Base-by-base conservation (phyloP, 495 filamentous ascomycete species). In the Thozetella sp. region DNA sequence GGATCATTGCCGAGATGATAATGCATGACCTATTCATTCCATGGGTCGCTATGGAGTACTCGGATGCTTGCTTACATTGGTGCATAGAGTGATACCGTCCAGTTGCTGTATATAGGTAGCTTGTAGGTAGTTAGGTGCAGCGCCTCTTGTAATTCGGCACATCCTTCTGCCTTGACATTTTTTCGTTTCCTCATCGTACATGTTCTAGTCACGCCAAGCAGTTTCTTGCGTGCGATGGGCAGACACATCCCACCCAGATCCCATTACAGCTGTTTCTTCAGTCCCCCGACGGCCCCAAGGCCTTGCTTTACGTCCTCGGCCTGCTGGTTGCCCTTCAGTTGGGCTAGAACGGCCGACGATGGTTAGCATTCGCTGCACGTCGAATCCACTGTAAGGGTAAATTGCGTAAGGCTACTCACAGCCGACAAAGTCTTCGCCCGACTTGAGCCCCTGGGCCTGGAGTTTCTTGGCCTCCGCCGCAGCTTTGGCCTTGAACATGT, bases 401-500 rank as follows among this genome's bases (percentile, higher is more conserved):
- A 20, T 3, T 13, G 37, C 4, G 3, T 9, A 19, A 22, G 20
- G 43, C 3, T 15, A 26, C 53, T 56, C 17, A 56, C 59, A 51
- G 26, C 51, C 25, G 1, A 61, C n/a, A 51, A 61, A 56, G 46
- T 61, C 59, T 23, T 56, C 59, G 30, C 59, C 59, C 17, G 59
- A 53, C 53, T 61, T 56, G 13, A 56, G 22, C 1, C 59, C 59
- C 53, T 57, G 43, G 30, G 59, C 53, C 27, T 61, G 37, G 15
- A 52, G 25, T 26, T 61, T 55, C 59, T 61, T 61, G 26, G 50
- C 45, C 54, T 61, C 59, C 6, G 53, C 59, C 25, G 34, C 34
- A 17, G 53, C 59, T 53, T 61, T 52, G 59, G 53, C 53, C 53
- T 61, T 61, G 59, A 61, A 61, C 15, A 61, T 20, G 45, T 43